Evolutionary conservation across 2,329 filamentous ascomycete genomes (phyloP), one percentile per base, ranked within the genome.

Genomic region (Madurella mycetomatis): DNA sequence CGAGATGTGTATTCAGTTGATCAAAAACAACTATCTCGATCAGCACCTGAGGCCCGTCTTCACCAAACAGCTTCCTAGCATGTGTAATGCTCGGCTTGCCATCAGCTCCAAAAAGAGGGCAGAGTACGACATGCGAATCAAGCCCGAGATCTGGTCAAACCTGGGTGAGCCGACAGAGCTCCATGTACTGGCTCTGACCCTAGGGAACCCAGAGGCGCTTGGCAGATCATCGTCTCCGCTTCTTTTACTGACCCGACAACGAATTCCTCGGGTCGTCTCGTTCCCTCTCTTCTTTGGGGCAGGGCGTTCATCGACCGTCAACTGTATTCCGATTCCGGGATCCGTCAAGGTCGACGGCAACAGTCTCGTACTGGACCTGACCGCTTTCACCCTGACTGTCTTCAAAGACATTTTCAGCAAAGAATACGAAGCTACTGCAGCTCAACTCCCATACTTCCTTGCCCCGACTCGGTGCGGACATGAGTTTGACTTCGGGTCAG

Each of bases 361-460:
- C 0, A 66, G 76, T 1, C 60, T 90, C 0, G 41, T 44, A 16
- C 69, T 79, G 0, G 67, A 73, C 1, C 67, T 97, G n/a, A 84
- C 83, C 0, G 70, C 69, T 0, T 95, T 94, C 66, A 96, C 89
- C 0, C 72, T 95, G 41, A 78, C 80, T 4, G 70, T 95, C 0
- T 96, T 95, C 68, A 73, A 82, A 15, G 90, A 97, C 62, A 75
- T 96, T 0, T 97, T 96, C 73, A 92, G 91, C 69, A 99, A 99
- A 68, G 77, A 78, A 2, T 99, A 90, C 64, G 83, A 88, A 47
- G 74, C 81, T 0, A 76, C 83, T 15, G 62, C 76, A 0, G 70
- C 77, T 1, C 83, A 85, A 30, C 80, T 96, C 67, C 86, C 91
- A 0, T 99, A 96, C 69, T 96, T 91, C 74, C 66, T 96, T 13